phyloP scores from a whole-genome alignment of 1,139 yeast species.

The Sugiyamaella neomexicana region DNA sequence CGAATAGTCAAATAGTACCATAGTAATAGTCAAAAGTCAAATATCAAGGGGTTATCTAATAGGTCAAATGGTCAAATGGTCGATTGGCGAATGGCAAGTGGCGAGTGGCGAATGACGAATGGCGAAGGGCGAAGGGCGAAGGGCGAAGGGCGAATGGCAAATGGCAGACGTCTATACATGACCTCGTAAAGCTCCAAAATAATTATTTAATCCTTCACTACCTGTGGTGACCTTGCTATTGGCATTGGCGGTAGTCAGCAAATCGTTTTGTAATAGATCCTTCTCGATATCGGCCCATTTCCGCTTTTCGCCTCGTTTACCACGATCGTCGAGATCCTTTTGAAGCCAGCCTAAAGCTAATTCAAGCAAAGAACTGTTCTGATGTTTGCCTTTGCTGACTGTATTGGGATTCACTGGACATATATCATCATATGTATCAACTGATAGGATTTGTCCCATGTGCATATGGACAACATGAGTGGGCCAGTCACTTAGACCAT shows the following conservation, averaged over 20 bases:
- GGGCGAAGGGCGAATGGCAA: no score
- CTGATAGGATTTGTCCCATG: constrained; percentile 53
- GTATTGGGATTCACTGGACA: neutral
- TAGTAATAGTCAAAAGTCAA: neutral
- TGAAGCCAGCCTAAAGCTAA: constrained; percentile 45
- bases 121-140: no score
- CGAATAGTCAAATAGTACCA: no score
- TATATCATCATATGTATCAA: constrained; percentile 24
- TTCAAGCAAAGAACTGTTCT: constrained; percentile 41
- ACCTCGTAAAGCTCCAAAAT: constrained; percentile 38
- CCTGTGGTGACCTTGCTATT: constrained; percentile 33
- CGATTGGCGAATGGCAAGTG: no score
- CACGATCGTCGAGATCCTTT: constrained; percentile 49
- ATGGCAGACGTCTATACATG: no score
- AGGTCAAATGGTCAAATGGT: no score
- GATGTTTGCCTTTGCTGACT: constrained; percentile 18
- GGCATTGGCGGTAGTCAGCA: constrained; percentile 14
- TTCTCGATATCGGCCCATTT: constrained; percentile 34
- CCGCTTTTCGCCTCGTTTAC: constrained; percentile 36
- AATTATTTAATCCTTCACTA: constrained; percentile 31
- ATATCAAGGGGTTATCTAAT: no score
- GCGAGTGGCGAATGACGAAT: no score
- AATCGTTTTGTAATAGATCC: constrained; percentile 22
- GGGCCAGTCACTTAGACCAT: constrained; percentile 90
- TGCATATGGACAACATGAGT: constrained; percentile 78